Evolutionary conservation across 805 yeast species (phyloP), one percentile per base, ranked within the genome.

Genomic region (Wickerhamiella kurtzmanii): DNA sequence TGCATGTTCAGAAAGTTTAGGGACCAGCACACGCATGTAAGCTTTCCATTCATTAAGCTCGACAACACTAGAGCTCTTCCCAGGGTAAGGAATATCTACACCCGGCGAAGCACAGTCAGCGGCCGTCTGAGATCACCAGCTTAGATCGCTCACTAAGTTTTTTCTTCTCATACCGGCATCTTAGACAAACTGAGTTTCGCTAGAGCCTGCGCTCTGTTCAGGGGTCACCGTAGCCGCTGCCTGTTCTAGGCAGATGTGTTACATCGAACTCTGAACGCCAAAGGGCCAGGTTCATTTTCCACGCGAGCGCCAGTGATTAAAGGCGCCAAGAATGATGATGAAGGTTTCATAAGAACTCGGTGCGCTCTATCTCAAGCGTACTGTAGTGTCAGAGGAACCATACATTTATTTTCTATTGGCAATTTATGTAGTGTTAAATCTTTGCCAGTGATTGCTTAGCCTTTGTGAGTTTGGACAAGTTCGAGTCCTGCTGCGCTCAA

Each of bases 381-480:
- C 43, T 50, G 57, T 44, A 55, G 64, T 59, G 64, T 60, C 64
- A 60, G 63, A 60, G 58, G 51, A 55, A 60, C 48, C 64, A 48
- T 18, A 60, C 62, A 60, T 53, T 17, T 15, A 2, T 43, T n/a
- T 11, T 19, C n/a, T n/a, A n/a, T n/a, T n/a, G n/a, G n/a, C n/a
- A n/a, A n/a, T n/a, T n/a, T n/a, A n/a, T n/a, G n/a, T n/a, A n/a
- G n/a, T n/a, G n/a, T n/a, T n/a, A n/a, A n/a, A n/a, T n/a, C n/a
- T n/a, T n/a, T n/a, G n/a, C n/a, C n/a, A n/a, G n/a, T n/a, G n/a
- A n/a, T n/a, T n/a, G n/a, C n/a, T n/a, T n/a, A n/a, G n/a, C n/a
- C n/a, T n/a, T n/a, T n/a, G n/a, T n/a, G n/a, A n/a, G n/a, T n/a
- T n/a, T n/a, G n/a, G n/a, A n/a, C n/a, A n/a, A n/a, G n/a, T n/a